Conservation (phyloP, 805 yeast genomes). For the Brettanomyces nanus region DNA sequence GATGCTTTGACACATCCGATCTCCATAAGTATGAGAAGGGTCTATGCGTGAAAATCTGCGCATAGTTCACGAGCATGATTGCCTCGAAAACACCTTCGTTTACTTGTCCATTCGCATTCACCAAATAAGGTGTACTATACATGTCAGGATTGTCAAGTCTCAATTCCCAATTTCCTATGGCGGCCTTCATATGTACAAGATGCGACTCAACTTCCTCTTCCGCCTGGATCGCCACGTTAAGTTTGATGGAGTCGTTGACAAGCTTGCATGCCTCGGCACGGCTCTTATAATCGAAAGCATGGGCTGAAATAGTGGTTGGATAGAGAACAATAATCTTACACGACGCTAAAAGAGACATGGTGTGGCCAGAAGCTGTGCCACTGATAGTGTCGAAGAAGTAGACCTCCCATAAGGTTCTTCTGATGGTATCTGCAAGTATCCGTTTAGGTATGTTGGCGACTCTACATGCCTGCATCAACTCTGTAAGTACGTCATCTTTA, state of each 20-base stretch:
- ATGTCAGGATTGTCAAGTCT: conserved; percentile 35
- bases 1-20: conserved; percentile 35
- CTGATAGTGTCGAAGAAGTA: conserved; percentile 43
- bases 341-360: conserved; percentile 32
- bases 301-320: conserved; percentile 30
- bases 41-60: conserved; percentile 46
- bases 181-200: conserved; percentile 33
- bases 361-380: conserved; percentile 46
- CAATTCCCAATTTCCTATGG: conserved; percentile 44
- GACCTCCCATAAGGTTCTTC: conserved; percentile 45
- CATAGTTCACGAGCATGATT: conserved; percentile 38
- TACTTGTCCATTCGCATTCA: conserved; percentile 34
- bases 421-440: conserved; percentile 26
- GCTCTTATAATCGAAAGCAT: conserved; percentile 37
- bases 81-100: conserved; percentile 51
- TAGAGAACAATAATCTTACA: conserved; percentile 28
- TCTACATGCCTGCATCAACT: conserved; percentile 13
- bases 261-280: conserved; percentile 38
- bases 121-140: conserved; percentile 34
- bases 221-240: conserved; percentile 37
- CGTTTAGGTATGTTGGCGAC: conserved; percentile 13
- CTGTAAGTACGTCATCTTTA: conserved; percentile 11
- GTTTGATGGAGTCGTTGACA: conserved; percentile 41
- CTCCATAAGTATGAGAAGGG: conserved; percentile 48
- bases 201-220: conserved; percentile 30